Base-by-base conservation (phyloP, 2,329 filamentous ascomycete species). In the Esteya vermicola region DNA sequence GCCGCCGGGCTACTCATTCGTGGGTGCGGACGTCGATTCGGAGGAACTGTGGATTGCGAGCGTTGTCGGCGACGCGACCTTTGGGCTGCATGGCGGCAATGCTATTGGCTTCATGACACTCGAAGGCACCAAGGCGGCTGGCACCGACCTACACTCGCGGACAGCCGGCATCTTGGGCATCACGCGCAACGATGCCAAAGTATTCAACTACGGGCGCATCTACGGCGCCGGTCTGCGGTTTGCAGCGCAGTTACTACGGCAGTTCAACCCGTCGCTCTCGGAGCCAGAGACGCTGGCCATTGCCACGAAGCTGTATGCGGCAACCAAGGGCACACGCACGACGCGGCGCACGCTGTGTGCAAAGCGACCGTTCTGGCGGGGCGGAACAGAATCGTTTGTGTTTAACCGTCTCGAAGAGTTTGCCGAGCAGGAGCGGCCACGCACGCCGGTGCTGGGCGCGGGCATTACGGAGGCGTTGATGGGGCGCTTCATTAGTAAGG, bases 321-420 rank as follows among this genome's bases (percentile, higher is more conserved):
- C 79, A 44, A 98, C 91, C 2, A 98, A 98, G 57, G 91, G 91
- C 20, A 74, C 78, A 39, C 91, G 91, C 54, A 93, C 85, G 0
- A 81, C 67, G 33, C 72, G 83, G 22, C 91, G 81, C 50, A 51
- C 67, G 0, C 61, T 96, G 6, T 72, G 76, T 52, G 79, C n/a
- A n/a, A n/a, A 85, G 42, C 70, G 77, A 8, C 63, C 81, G 0
- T 98, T 98, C 58, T 98, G 91, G 89, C 78, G 88, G 38, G 91
- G 91, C 23, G 91, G 91, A 8, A 96, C 91, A 0, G 91, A 98
- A 57, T 94, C 85, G 0, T 91, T 96, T 50, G 89, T 98, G 8
- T 98, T 98, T 69, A 98, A 98, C 62, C 91, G 85, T 54, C 74
- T 98, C 0, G 93, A 98, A 62, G 86, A 95, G 51, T 98, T 98